Percentiles rank a stretch among this genome's conserved stretches.
Conservation (phyloP, 2,329 filamentous ascomycete species). For the Delphinella strobiligena region DNA sequence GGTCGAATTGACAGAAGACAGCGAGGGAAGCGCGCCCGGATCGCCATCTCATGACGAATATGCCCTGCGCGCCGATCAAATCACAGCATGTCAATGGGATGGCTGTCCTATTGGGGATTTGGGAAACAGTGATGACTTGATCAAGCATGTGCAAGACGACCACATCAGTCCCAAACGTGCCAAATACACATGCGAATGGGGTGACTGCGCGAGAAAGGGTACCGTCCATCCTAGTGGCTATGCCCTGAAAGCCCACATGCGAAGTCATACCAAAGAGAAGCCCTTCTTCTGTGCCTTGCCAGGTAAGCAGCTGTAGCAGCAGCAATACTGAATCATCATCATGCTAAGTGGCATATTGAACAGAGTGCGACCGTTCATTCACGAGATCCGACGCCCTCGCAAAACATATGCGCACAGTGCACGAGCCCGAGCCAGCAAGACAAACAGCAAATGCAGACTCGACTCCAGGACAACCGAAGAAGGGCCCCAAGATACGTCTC, state of each 20-base stretch:
- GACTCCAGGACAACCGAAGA: slow-evolving; percentile 16
- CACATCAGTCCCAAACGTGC: slow-evolving; percentile 81
- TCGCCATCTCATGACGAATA: slow-evolving; percentile 34
- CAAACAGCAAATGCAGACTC: slow-evolving; percentile 49
- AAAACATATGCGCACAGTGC: slow-evolving; percentile 97
- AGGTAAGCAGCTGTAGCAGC: slow-evolving; percentile 39
- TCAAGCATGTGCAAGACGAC: slow-evolving; percentile 58
- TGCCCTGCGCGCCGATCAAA: slow-evolving; percentile 29
- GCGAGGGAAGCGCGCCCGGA: slow-evolving; percentile 61
- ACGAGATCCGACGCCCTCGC: slow-evolving; percentile 90
- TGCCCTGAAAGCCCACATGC: slow-evolving; percentile 91
- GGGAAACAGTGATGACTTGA: slow-evolving; percentile 39
- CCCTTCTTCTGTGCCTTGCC: slow-evolving; percentile 94
- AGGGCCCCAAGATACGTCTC: slow-evolving; percentile 32
- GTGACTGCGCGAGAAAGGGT: slow-evolving; percentile 75
- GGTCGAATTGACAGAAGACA: slow-evolving; percentile 77
- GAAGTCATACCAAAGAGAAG: slow-evolving; percentile 95
- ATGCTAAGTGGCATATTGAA: not conserved
- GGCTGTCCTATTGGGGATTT: slow-evolving; percentile 37
- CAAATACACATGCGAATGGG: slow-evolving; percentile 98
- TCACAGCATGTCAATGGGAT: slow-evolving; percentile 38
- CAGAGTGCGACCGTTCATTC: slow-evolving; percentile 95
- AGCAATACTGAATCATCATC: not conserved
- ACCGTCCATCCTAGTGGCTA: slow-evolving; percentile 91
- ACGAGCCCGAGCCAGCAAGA: slow-evolving; percentile 79